A percentile compares a stretch with the other conserved stretches of the same genome.
Conservation (phyloP, 495 filamentous ascomycete species). For the Darksidea phi region DNA sequence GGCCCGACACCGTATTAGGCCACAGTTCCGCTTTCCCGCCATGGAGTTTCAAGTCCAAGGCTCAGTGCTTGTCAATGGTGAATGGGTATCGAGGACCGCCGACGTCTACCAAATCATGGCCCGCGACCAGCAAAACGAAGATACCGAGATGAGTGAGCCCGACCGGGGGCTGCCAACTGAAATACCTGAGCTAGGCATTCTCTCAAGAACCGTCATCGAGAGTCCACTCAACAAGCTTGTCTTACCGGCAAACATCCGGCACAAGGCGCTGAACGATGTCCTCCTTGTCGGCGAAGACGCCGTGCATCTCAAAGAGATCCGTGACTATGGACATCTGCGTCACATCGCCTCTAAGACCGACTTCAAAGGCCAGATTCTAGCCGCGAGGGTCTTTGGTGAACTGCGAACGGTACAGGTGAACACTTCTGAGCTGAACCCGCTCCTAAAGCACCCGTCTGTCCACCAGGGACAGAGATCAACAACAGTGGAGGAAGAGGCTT, state of each 20-base stretch:
- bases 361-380: slow-evolving; percentile 68
- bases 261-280: slow-evolving; percentile 72
- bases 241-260: slow-evolving; percentile 73
- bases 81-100: slow-evolving; percentile 56
- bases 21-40: neutral
- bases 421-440: neutral
- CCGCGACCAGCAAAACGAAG: slow-evolving; percentile 31
- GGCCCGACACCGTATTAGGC: neutral
- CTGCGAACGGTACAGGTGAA: slow-evolving; percentile 30
- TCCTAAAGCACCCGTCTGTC: neutral
- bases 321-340: slow-evolving; percentile 61
- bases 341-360: slow-evolving; percentile 71
- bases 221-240: slow-evolving; percentile 77
- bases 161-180: slow-evolving; percentile 18
- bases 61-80: slow-evolving; percentile 54
- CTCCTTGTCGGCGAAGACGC: slow-evolving; percentile 77
- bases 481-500: slow-evolving; percentile 2
- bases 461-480: slow-evolving; percentile 1
- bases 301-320: slow-evolving; percentile 69
- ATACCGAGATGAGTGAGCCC: slow-evolving; percentile 28
- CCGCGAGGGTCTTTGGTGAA: slow-evolving; percentile 58
- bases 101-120: slow-evolving; percentile 47
- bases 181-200: slow-evolving; percentile 61
- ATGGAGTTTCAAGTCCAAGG: slow-evolving; percentile 22
- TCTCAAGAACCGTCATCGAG: slow-evolving; percentile 72